These are phyloP conservation scores for Aspergillus ustus DNA, from an alignment of 2,329 filamentous ascomycete species.

Conservation along the genomic window DNA sequence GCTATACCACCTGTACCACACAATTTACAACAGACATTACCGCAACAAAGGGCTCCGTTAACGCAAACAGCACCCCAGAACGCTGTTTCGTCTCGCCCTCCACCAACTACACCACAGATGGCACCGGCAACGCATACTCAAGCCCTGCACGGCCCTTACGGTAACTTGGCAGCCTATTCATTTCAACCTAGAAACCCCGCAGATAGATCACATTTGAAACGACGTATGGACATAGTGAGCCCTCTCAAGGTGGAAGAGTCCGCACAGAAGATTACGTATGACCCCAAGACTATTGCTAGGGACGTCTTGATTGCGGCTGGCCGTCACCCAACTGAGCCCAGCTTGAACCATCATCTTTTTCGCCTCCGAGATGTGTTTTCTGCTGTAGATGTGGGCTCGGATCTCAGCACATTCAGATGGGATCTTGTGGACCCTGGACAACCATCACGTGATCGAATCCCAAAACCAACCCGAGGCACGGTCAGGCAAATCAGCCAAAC, in stretches of 20 bases:
- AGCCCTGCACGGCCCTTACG: not conserved
- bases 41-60: not conserved
- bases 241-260: conserved; percentile 47
- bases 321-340: conserved; percentile 62
- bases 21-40: not conserved
- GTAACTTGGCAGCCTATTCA: conserved; percentile 15
- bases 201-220: conserved; percentile 30
- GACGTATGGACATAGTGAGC: conserved; percentile 47
- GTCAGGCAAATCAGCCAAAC: conserved; percentile 7
- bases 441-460: conserved; percentile 20
- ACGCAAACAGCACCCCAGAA: not conserved
- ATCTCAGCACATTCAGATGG: conserved; percentile 65
- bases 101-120: conserved; percentile 3
- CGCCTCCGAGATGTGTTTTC: conserved; percentile 49
- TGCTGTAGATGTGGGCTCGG: conserved; percentile 51
- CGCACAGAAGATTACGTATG: conserved; percentile 56
- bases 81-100: not conserved
- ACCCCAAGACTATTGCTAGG: conserved; percentile 65
- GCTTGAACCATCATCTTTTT: conserved; percentile 64
- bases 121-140: conserved; percentile 4
- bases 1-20: not conserved
- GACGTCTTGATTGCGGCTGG: conserved; percentile 67
- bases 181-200: conserved; percentile 18
- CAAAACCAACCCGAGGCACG: not conserved
- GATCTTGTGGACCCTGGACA: conserved; percentile 57